Evolutionary conservation across 2,329 filamentous ascomycete genomes (phyloP).

Genomic region (Aureobasidium sp.): DNA sequence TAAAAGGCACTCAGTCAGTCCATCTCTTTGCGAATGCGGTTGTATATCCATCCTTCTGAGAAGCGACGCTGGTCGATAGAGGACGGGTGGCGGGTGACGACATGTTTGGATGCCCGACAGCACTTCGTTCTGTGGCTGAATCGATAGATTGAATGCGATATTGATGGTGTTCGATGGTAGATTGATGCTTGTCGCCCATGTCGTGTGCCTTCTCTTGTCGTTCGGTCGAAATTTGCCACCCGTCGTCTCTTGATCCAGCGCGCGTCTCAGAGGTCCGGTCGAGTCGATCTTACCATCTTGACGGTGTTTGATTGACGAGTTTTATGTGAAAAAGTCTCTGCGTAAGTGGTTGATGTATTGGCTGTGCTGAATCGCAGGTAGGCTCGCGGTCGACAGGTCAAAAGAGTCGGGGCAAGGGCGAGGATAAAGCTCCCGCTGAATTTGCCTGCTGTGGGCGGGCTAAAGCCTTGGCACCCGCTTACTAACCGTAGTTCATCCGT

Average conservation of each 20-base stretch:
- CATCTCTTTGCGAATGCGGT: not conserved
- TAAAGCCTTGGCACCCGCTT: conserved; percentile 13
- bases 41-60: not conserved
- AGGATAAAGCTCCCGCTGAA: conserved; percentile 15
- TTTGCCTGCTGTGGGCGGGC: conserved; percentile 12
- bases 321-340: conserved; percentile 10
- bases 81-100: conserved; percentile 5
- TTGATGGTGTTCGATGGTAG: not conserved
- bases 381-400: conserved; percentile 15
- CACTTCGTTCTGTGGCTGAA: not conserved
- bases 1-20: conserved; percentile 35
- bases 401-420: conserved; percentile 12
- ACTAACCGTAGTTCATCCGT: conserved; percentile 2
- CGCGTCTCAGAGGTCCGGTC: not conserved
- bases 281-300: conserved; percentile 13
- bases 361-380: conserved; percentile 14
- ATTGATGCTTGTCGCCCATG: conserved; percentile 10
- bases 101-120: not conserved
- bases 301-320: conserved; percentile 11
- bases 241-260: conserved; percentile 4
- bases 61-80: not conserved
- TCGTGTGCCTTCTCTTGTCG: conserved; percentile 5
- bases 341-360: conserved; percentile 11
- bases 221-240: conserved; percentile 7
- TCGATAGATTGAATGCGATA: not conserved